Base-by-base conservation (phyloP, 2,329 filamentous ascomycete genomes). In the Ramularia endophylla region DNA sequence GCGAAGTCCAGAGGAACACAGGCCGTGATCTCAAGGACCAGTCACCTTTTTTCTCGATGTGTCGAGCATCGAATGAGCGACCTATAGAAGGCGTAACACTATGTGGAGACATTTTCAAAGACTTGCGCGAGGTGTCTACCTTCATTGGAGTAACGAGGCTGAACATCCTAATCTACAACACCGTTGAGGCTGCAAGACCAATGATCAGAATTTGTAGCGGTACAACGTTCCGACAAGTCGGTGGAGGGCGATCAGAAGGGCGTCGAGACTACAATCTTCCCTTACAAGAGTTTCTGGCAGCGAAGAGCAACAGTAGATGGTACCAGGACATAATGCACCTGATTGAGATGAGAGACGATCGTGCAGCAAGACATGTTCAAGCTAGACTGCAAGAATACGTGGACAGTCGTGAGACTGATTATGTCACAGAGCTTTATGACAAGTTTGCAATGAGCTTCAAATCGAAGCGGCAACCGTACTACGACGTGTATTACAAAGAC, bases 261-360 rank as follows among this genome's bases (percentile, higher is more conserved):
- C 12, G 20, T 12, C 35, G 31, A 7, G 31, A 41, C 16, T 47
- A 47, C 32, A 31, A 34, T 4, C 20, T 44, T 17, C 13, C 35
- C 4, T 27, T 44, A 9, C 36, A 36, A 11, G 35, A 44, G 16
- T 50, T 47, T 36, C 33, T 40, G 19, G 25, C 34, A 19, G 13
- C 18, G 16, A 36, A 35, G 17, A n/a, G 31, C 20, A 22, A 27
- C 18, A 19, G 37, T 3, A 15, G 30, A 9, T 50, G 47, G 47
- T 44, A 27, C 22, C 41, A 27, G 15, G 47, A 50, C 32, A 18
- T 41, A n/a, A 16, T 44, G 9, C 37, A 50, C 30, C 28, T 50
- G n/a, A 31, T 50, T 12, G 16, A 20, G 8, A 20, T 4, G 12
- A 18, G 16, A 17, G 15, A 18, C 16, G 4, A 19, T 8, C 16